A percentile compares a stretch with the other conserved stretches of the same genome.
These are phyloP conservation scores for Ceratocystis diversiconidia DNA, from an alignment of 2,329 filamentous ascomycete species.

Conservation along the genomic window DNA sequence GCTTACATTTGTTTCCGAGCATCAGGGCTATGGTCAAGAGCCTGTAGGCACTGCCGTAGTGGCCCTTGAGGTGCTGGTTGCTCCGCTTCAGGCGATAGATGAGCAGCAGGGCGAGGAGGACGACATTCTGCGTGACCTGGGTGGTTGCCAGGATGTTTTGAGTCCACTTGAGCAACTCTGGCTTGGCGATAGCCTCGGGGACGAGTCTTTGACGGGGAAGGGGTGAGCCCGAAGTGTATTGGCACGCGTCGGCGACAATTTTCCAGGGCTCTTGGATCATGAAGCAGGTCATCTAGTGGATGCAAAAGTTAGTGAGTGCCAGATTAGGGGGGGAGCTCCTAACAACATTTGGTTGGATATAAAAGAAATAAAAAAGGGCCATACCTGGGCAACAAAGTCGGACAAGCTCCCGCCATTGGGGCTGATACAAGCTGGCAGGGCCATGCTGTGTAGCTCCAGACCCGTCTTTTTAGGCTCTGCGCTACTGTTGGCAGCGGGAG, in stretches of 20 bases:
- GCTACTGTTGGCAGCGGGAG: background rate
- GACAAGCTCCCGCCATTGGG: constrained; percentile 60
- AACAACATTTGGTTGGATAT: background rate
- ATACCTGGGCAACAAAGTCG: constrained; percentile 71
- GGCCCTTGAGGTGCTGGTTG: constrained; percentile 79
- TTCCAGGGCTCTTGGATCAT: constrained; percentile 93
- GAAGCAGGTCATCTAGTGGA: constrained; percentile 68
- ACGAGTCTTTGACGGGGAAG: constrained; percentile 40
- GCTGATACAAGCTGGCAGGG: constrained; percentile 64
- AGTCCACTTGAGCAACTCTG: constrained; percentile 57
- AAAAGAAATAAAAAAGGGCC: constrained; percentile 19
- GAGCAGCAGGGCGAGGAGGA: constrained; percentile 77
- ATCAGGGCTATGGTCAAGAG: constrained; percentile 89
- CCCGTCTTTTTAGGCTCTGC: constrained; percentile 21
- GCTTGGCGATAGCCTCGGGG: constrained; percentile 52
- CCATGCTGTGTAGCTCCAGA: constrained; percentile 46
- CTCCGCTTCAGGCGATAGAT: constrained; percentile 84
- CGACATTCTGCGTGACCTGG: constrained; percentile 91
- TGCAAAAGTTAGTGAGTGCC: background rate
- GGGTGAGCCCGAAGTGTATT: constrained; percentile 27
- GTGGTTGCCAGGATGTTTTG: constrained; percentile 81
- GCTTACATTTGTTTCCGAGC: constrained; percentile 89
- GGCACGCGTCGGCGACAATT: constrained; percentile 62
- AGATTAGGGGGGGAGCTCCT: background rate
- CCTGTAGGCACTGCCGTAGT: constrained; percentile 83